phyloP scores from a whole-genome alignment of 1,139 yeast species.

The Waltiozyma solani region DNA sequence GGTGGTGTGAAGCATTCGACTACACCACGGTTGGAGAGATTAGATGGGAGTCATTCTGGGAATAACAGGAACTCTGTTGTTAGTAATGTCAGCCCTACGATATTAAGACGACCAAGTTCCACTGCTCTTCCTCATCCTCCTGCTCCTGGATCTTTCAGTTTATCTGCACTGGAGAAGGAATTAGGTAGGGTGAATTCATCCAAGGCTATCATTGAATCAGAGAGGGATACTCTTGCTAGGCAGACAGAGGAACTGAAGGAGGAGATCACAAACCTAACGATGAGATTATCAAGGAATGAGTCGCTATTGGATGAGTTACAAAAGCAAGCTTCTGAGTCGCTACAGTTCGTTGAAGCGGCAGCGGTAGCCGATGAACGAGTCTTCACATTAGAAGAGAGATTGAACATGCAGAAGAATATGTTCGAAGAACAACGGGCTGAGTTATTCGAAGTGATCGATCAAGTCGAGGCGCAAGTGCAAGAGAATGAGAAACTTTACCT shows the following conservation, averaged over 20 bases:
- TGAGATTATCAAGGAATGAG: slow-evolving; percentile 9
- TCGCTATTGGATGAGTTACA: slow-evolving; percentile 9
- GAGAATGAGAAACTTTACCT: slow-evolving; percentile 24
- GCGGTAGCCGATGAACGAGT: slow-evolving; percentile 12
- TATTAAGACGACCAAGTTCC: slow-evolving; percentile 5
- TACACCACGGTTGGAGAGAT: slow-evolving; percentile 1
- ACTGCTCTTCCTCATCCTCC: background rate
- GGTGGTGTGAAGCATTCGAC: background rate
- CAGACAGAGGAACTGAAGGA: slow-evolving; percentile 9
- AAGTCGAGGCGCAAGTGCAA: slow-evolving; percentile 32
- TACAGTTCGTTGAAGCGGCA: slow-evolving; percentile 5
- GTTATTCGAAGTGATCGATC: slow-evolving; percentile 45
- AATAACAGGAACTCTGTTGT: background rate
- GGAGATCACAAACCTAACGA: slow-evolving; percentile 4
- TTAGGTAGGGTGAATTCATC: slow-evolving; percentile 10
- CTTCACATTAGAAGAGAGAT: slow-evolving; percentile 18
- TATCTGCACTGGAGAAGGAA: slow-evolving; percentile 11
- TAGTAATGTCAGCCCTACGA: background rate
- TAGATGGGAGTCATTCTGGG: background rate
- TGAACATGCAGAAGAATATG: slow-evolving; percentile 32
- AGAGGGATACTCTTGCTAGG: slow-evolving; percentile 10
- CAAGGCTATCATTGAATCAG: slow-evolving; percentile 12
- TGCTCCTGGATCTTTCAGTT: no score
- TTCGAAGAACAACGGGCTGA: slow-evolving; percentile 47
- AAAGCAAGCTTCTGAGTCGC: slow-evolving; percentile 5